A percentile compares a stretch with the other conserved stretches of the same genome.
phyloP scores from a whole-genome alignment of 192 early-diverging fungal genomes.

The Entophlyctis luteolus region DNA sequence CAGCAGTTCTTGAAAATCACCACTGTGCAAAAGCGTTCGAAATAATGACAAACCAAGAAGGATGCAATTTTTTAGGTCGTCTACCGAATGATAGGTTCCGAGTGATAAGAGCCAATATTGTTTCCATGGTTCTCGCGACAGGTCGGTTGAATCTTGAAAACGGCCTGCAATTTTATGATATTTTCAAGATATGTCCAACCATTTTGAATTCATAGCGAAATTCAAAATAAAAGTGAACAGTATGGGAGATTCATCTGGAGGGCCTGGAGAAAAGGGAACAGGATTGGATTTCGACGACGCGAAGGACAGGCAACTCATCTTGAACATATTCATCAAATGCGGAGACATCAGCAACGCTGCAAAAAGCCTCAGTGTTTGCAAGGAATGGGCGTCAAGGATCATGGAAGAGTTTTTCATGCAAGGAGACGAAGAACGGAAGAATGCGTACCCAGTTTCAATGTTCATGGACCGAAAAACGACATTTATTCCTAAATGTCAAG shows the following conservation, averaged over 20 bases:
- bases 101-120: conserved; percentile 35
- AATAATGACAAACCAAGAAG: conserved; percentile 33
- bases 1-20: conserved; percentile 49
- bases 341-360: conserved; percentile 56
- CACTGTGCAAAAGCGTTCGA: conserved; percentile 55
- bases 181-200: conserved; percentile 51
- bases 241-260: background rate
- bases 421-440: conserved; percentile 47
- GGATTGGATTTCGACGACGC: conserved; percentile 38
- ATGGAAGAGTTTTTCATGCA: conserved; percentile 61
- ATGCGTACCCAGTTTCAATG: conserved; percentile 36
- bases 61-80: conserved; percentile 45
- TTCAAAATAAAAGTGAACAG: conserved; percentile 54
- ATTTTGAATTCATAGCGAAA: conserved; percentile 59
- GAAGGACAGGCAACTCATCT: conserved; percentile 44
- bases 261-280: background rate
- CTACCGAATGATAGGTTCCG: conserved; percentile 46
- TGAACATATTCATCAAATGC: conserved; percentile 61
- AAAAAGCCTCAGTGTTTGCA: conserved; percentile 40
- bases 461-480: conserved; percentile 46
- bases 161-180: conserved; percentile 21
- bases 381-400: conserved; percentile 52
- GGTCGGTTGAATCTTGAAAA: background rate
- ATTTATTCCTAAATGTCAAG: conserved; percentile 52
- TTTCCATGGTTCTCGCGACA: conserved; percentile 47